A percentile compares a stretch with the other conserved stretches of the same genome.
phyloP scores from a whole-genome alignment of 257 asterid species.

The Voacanga thouarsii region DNA sequence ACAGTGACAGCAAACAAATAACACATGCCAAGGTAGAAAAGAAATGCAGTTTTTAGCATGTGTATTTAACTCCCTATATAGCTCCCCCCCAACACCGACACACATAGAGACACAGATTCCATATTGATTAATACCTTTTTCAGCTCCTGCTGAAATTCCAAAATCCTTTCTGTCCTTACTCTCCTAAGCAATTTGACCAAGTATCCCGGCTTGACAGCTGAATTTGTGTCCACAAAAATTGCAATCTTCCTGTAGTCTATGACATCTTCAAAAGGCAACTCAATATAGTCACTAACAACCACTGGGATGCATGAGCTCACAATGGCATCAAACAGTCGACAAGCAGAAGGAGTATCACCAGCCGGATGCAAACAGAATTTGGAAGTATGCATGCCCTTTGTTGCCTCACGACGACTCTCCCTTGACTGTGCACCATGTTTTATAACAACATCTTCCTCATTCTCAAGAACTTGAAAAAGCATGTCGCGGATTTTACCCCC shows the following conservation, averaged over 20 bases:
- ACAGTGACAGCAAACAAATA: not conserved
- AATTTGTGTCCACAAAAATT: slow-evolving; percentile 62
- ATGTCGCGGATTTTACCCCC: slow-evolving; percentile 93
- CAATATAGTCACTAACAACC: slow-evolving; percentile 80
- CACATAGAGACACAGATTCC: slow-evolving; percentile 3
- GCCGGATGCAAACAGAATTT: slow-evolving; percentile 97
- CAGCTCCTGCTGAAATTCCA: slow-evolving; percentile 80
- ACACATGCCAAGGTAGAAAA: not conserved
- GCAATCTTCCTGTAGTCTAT: slow-evolving; percentile 89
- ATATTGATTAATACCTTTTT: slow-evolving; percentile 45
- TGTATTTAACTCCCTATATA: not conserved
- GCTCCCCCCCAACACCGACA: not conserved
- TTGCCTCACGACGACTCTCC: slow-evolving; percentile 90
- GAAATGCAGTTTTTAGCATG: not conserved
- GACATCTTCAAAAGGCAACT: slow-evolving; percentile 92
- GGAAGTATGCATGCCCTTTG: slow-evolving; percentile 91
- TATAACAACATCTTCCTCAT: slow-evolving; percentile 67
- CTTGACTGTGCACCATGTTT: slow-evolving; percentile 94
- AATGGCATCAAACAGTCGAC: slow-evolving; percentile 95
- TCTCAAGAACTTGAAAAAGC: slow-evolving; percentile 87
- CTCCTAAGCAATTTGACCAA: slow-evolving; percentile 72
- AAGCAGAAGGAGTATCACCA: slow-evolving; percentile 99
- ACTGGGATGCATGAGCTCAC: slow-evolving; percentile 97
- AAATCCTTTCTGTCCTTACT: slow-evolving; percentile 43
- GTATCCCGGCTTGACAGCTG: slow-evolving; percentile 70